Conservation (phyloP, 164 flowering plant species). For the Cinnamomum micranthum region DNA sequence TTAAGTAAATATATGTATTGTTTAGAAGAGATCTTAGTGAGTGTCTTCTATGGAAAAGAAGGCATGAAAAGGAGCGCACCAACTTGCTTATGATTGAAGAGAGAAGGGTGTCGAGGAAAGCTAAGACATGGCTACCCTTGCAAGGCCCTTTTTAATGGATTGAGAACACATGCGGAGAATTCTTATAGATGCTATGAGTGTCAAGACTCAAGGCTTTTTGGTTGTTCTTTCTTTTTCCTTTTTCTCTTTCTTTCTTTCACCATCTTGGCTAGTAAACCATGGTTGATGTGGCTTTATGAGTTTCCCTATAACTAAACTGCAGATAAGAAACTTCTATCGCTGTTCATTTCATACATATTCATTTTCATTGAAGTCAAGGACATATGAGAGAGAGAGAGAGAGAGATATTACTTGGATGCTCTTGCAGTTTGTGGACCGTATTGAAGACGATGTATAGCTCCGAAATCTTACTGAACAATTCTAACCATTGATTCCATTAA, state of each 20-base stretch:
- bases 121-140: conserved; percentile 4
- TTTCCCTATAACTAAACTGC: background rate
- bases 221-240: background rate
- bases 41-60: background rate
- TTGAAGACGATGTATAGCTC: too few relatives aligned
- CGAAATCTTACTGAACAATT: background rate
- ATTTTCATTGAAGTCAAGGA: background rate
- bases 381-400: too few relatives aligned
- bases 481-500: background rate
- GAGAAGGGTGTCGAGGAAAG: conserved; percentile 18
- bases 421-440: background rate
- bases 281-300: background rate
- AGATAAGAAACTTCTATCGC: background rate
- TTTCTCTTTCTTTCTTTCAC: background rate
- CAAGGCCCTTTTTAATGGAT: background rate
- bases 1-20: background rate
- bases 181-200: background rate
- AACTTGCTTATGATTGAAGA: conserved; percentile 15
- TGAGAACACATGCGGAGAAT: background rate
- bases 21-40: background rate
- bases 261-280: background rate
- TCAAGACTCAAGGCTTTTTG: background rate
- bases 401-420: background rate
- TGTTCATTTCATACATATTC: background rate
- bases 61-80: conserved; percentile 8